These are phyloP conservation scores for Vanilla planifolia DNA, from an alignment of 106 monocot species.

Conservation along the genomic window DNA sequence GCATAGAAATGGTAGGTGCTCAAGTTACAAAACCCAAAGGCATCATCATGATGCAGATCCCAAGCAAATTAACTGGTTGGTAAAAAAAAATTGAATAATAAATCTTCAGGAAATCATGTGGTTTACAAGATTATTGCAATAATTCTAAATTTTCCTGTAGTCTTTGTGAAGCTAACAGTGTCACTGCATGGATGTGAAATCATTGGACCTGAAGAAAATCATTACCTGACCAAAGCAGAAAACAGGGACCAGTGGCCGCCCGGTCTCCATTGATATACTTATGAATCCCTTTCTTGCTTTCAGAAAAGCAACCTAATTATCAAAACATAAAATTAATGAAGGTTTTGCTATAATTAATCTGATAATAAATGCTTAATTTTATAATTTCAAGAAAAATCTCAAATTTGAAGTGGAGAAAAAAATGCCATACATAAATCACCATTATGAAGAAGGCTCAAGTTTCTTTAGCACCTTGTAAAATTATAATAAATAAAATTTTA, in stretches of 20 bases:
- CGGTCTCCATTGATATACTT: conserved; percentile 82
- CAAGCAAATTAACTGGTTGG: no score
- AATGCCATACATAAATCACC: neutral
- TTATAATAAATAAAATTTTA: neutral
- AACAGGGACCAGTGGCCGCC: conserved; percentile 84
- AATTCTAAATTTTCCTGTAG: no score
- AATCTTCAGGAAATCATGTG: no score
- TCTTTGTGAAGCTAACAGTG: no score
- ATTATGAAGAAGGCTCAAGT: no score
- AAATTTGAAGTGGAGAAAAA: neutral
- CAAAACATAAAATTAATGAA: conserved; percentile 1
- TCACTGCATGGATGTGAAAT: neutral
- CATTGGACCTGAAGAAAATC: no score
- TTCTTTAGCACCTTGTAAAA: neutral
- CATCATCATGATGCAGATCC: no score
- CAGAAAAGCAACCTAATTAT: conserved; percentile 72
- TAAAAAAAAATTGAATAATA: no score
- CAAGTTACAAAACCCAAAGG: neutral
- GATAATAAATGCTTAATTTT: neutral
- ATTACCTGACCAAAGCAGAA: conserved; percentile 95
- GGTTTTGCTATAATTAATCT: neutral
- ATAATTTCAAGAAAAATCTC: neutral
- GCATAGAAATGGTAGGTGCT: neutral
- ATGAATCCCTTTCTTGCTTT: conserved; percentile 88
- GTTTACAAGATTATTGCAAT: no score